Evolutionary conservation across 169 alveolate genomes (phyloP), one percentile per base, ranked within the genome.

Genomic region (Plasmodium sp.): DNA sequence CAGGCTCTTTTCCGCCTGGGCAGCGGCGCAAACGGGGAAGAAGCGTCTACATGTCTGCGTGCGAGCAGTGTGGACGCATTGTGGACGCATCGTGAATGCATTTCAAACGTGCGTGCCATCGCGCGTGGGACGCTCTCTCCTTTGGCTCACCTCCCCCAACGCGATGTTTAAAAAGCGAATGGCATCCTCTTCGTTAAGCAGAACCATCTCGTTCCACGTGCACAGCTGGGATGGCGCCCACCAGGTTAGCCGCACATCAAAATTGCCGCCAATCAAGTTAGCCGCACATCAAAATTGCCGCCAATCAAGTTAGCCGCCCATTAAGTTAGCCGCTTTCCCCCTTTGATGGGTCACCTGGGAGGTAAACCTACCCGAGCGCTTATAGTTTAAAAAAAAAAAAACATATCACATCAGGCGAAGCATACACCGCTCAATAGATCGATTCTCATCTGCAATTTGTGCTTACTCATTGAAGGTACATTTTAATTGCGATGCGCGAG

Each of bases 1-100:
- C 41, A 90, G 75, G 56, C 94, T 90, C 74, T 90, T 90, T 79
- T 90, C 90, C 14, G 91, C 94, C 94, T 90, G 39, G 14, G 36
- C 12, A 43, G 54, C 12, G 5, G 12, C 45, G 58, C 58, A 79
- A 58, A 62, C 3, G n/a, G n/a, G 48, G 33, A 86, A 77, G 41
- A 83, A 83, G 16, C 6, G 62, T 16, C 62, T 51, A 51, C 22
- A 16, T 51, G 62, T 51, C 16, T 51, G 7, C 22, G 18, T 51
- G 22, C 27, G 14, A 5, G 58, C n/a, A 9, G 1, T 45, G 16
- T 45, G 54, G 54, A 45, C n/a, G 58, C 18, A 14, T 1, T 2
- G 16, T 2, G 62, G 10, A 51, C 16, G 62, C 62, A 51, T 1
- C 3, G 6, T 22, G 34, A 33, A 41, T 4, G 6, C 12, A n/a